Evolutionary conservation across 2,329 filamentous ascomycete genomes (phyloP), one percentile per base, ranked within the genome.

Genomic region (Fusarium equiseti): DNA sequence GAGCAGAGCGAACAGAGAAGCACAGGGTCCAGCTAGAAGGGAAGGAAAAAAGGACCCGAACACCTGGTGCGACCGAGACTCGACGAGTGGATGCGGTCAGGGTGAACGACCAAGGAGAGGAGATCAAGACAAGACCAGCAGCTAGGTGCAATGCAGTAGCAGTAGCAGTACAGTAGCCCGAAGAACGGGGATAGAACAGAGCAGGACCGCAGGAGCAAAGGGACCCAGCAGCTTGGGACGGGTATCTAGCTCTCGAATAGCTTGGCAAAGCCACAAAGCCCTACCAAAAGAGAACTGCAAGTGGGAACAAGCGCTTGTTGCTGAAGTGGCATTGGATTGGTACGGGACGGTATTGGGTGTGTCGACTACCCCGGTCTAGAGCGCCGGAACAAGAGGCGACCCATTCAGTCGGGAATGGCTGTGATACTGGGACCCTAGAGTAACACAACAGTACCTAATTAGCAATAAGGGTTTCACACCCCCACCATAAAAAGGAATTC

Each of bases 221-320:
- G 67, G 73, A 75, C 74, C 74, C 74, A 76, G 71, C 71, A 76
- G 73, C 71, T 64, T 75, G 74, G 74, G 72, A 76, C 74, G 72
- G 74, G 72, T 76, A 76, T 75, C 73, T 75, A 71, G 65, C 68
- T 75, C 73, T 75, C 64, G 72, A 62, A 62, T 68, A 65, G 62
- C 63, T 62, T 63, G 52, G 56, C 64, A 62, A 63, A 71, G 69
- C 68, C 70, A 68, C 64, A 66, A 66, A 73, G 63, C 63, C 72
- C 63, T 74, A 72, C 59, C 59, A 61, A 56, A 56, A 64, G 40
- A 40, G 59, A 66, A 55, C 35, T 66, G 22, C 15, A 62, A 61
- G 61, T 63, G 55, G 55, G 62, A 61, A 45, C 69, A 58, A 54
- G 61, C 56, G 58, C 67, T 60, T 68, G 59, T 50, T 64, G 44